Evolutionary conservation across 371 early-diverging fungal species (phyloP).

Genomic region (Sporodiniella umbellata): DNA sequence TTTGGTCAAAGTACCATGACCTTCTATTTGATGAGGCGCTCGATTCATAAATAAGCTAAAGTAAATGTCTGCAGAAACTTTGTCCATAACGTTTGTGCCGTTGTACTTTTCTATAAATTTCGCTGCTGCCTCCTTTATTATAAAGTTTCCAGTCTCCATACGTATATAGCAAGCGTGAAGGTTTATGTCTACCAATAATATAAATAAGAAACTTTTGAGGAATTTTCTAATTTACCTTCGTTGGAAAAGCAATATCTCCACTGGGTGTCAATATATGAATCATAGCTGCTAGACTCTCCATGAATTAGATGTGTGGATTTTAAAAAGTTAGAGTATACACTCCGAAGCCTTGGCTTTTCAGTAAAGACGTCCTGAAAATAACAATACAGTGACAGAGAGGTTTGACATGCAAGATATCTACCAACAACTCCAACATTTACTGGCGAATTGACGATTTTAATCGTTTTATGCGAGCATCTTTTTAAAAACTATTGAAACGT

Average conservation of each 20-base stretch:
- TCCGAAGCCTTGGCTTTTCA: conserved; percentile 39
- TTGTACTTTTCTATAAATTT: conserved; percentile 52
- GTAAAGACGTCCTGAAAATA: conserved; percentile 57
- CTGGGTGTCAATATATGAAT: conserved; percentile 49
- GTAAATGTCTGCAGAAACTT: conserved; percentile 56
- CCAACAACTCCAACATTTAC: conserved; percentile 48
- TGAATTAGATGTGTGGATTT: conserved; percentile 55
- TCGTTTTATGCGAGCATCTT: conserved; percentile 35
- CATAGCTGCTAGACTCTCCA: conserved; percentile 46
- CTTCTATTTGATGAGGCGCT: conserved; percentile 55
- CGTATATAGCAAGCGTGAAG: conserved; percentile 59
- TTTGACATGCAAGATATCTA: conserved; percentile 59
- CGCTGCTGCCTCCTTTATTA: conserved; percentile 47
- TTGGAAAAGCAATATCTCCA: conserved; percentile 69
- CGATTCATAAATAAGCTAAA: conserved; percentile 59
- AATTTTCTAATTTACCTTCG: conserved; percentile 36
- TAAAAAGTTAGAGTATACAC: conserved; percentile 62
- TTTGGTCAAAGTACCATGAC: conserved; percentile 1
- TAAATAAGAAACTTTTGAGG: background rate
- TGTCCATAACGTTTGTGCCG: conserved; percentile 25
- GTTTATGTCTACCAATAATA: conserved; percentile 30
- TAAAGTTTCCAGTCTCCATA: conserved; percentile 54
- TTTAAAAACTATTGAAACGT: too few species aligned
- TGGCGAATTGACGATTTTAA: conserved; percentile 51
- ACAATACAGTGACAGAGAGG: conserved; percentile 59